Evolutionary conservation across 1,284 basidiomycete species (phyloP).

Genomic region (Athelia psychrophila): DNA sequence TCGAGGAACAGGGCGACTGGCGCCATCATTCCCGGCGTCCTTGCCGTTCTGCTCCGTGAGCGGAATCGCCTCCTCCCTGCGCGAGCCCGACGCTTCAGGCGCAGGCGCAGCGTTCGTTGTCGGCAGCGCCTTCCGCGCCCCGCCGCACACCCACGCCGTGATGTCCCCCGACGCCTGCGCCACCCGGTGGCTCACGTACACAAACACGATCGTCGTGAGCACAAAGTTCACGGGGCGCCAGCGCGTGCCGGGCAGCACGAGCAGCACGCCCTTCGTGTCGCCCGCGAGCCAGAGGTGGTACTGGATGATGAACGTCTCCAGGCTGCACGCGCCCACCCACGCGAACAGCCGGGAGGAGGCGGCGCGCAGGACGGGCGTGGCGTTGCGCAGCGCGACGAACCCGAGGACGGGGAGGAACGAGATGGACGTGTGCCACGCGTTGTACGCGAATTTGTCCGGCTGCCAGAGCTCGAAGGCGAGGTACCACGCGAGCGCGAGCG

Average conservation of each 20-base stretch:
- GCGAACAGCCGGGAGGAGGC: conserved; percentile 68
- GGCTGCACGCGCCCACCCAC: conserved; percentile 79
- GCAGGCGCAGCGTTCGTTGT: conserved; percentile 10
- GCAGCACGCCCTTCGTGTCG: conserved; percentile 81
- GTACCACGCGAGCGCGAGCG: conserved; percentile 69
- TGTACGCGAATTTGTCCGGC: conserved; percentile 82
- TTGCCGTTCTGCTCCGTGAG: conserved; percentile 3
- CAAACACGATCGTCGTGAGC: conserved; percentile 71
- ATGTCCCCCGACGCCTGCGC: conserved; percentile 73
- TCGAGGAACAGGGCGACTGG: conserved; percentile 20
- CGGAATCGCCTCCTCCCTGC: conserved; percentile 9
- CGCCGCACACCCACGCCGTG: conserved; percentile 66
- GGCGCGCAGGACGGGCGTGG: conserved; percentile 67
- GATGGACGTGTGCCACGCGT: conserved; percentile 79
- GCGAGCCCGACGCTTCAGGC: not conserved
- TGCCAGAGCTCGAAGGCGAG: conserved; percentile 78
- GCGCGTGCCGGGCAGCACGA: conserved; percentile 72
- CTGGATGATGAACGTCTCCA: conserved; percentile 88
- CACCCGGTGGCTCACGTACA: conserved; percentile 77
- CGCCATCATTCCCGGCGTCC: conserved; percentile 3
- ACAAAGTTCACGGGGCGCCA: conserved; percentile 78
- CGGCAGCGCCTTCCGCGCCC: conserved; percentile 30
- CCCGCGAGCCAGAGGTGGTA: conserved; percentile 89
- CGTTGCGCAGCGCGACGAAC: conserved; percentile 76
- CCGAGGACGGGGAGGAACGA: conserved; percentile 79